Base-by-base conservation (phyloP, 129 eudicot species). In the Scalesia atractyloides region DNA sequence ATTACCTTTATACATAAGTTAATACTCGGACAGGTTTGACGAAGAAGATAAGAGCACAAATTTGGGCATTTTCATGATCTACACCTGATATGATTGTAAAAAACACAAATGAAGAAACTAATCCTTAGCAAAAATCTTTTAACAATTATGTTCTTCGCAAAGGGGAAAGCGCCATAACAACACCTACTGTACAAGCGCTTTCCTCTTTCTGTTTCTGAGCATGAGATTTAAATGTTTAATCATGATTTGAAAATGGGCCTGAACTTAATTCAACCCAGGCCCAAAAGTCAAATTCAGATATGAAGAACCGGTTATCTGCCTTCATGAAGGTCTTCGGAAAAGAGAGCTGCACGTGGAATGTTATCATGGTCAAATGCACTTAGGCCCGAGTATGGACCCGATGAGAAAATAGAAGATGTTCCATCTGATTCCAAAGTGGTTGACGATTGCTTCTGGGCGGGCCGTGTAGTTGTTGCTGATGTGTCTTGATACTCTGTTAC, bases 321-420 rank as follows among this genome's bases (percentile, higher is more conserved):
- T 84, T 94, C 98, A 68, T 90, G 98, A 79, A 94, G 87, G 82
- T 94, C 96, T 76, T 90, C 91, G 2, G 98, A 94, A 76, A 87
- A 87, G 30, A 90, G 77, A 53, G 86, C 87, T 1, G 96, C 82
- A 24, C 98, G 82, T 54, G 89, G 75, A n/a, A 86, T 78, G 63
- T 84, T 79, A 9, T 90, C 97, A 70, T 88, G 91, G 46, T 94
- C 98, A 54, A 86, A 90, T 20, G 81, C 90, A 70, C 92, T 90
- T 51, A 87, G 72, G 68, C 98, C 97, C 1, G 97, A 94, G 81
- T 87, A 90, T 41, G 92, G 96, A 56, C 97, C 98, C 7, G 97
- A 94, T 62, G 97, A 94, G 78, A 90, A 93, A 1, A 90, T 88
- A 0, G 96, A 88, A 14, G 97, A 90, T n/a, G 96, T 87, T 49